Conservation (phyloP, 169 alveolate genomes). For the Haemoproteus tartakovskyi region DNA sequence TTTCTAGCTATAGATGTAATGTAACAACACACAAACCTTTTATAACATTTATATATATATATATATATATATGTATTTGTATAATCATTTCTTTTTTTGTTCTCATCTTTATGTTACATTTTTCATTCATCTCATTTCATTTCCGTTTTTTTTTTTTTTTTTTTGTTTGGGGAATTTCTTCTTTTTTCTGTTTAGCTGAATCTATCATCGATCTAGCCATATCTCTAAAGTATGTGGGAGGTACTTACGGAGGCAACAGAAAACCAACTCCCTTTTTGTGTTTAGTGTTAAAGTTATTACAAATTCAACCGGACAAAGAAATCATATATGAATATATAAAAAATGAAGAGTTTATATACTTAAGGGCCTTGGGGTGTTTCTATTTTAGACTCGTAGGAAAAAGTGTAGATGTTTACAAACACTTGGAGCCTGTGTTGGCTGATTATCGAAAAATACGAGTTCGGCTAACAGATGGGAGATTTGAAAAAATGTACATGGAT, state of each 20-base stretch:
- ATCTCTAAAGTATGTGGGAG: slow-evolving; percentile 93
- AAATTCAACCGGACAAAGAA: slow-evolving; percentile 94
- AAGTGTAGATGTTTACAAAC: slow-evolving; percentile 71
- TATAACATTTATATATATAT: too few species aligned
- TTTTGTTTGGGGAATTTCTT: not conserved
- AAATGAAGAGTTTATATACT: slow-evolving; percentile 92
- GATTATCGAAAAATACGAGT: slow-evolving; percentile 94
- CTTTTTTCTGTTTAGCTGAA: slow-evolving; percentile 75
- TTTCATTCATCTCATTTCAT: not conserved
- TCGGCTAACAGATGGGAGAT: slow-evolving; percentile 87
- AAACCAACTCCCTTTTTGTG: slow-evolving; percentile 95
- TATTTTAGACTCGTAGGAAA: slow-evolving; percentile 86
- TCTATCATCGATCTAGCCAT: slow-evolving; percentile 94
- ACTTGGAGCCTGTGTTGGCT: slow-evolving; percentile 92
- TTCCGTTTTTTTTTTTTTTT: not conserved
- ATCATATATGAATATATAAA: slow-evolving; percentile 92
- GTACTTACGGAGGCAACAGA: slow-evolving; percentile 95
- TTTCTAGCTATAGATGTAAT: not conserved
- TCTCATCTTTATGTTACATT: not conserved
- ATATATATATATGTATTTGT: too few species aligned
- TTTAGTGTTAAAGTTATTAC: slow-evolving; percentile 92
- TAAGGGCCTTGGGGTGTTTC: slow-evolving; percentile 94
- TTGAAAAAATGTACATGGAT: slow-evolving; percentile 90
- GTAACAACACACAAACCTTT: not conserved
- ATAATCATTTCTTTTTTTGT: not conserved